These are phyloP conservation scores for Aureobasidium sp. DNA, from an alignment of 2,329 filamentous ascomycete species.

Conservation along the genomic window DNA sequence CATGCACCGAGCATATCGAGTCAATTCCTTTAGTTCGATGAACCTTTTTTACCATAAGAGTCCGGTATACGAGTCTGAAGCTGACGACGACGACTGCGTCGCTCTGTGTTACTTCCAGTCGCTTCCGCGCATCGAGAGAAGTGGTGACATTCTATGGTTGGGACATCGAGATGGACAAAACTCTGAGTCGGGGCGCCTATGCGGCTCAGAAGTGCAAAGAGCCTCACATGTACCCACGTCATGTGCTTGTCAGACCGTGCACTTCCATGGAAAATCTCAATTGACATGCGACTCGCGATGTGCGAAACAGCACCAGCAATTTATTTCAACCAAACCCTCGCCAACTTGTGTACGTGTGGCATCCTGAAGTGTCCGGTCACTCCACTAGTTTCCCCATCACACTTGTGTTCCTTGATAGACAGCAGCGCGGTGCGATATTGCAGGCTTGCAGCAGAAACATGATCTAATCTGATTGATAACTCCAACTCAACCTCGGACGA, in stretches of 20 bases:
- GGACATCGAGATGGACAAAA: neutral
- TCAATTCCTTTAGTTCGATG: neutral
- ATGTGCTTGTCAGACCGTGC: neutral
- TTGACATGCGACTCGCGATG: neutral
- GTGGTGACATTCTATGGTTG: neutral
- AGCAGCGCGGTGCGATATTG: neutral
- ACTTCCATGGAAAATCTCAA: neutral
- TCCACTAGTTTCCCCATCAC: neutral
- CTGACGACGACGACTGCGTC: neutral
- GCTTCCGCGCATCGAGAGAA: neutral
- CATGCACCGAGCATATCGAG: neutral
- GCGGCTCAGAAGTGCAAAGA: neutral
- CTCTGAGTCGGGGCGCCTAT: neutral
- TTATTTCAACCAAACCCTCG: neutral
- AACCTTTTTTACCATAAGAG: neutral
- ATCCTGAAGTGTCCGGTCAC: neutral
- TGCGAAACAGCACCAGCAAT: neutral
- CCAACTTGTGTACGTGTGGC: neutral
- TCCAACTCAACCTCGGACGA: neutral
- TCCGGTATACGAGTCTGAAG: neutral
- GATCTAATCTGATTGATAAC: slow-evolving; percentile 3
- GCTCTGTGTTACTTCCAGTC: neutral
- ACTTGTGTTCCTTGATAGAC: neutral
- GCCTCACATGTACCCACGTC: neutral
- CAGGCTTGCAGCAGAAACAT: neutral